Evolutionary conservation across 345 rosid genomes (phyloP).

Genomic region (Anacardium occidentale): DNA sequence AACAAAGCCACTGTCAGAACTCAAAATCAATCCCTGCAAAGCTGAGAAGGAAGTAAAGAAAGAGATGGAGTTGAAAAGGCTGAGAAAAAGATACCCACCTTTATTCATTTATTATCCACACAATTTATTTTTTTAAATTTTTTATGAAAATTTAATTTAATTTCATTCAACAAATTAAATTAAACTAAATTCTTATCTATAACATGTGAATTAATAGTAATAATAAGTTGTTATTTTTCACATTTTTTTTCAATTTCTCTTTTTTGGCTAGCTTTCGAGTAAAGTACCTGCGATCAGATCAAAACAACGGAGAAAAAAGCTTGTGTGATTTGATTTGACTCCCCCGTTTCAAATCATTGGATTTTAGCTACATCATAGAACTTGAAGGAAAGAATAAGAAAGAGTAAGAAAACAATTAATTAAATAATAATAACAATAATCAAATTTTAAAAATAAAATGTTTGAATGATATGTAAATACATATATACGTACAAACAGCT

Average conservation of each 20-base stretch:
- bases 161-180: not conserved
- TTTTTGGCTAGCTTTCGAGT: constrained; percentile 16
- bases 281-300: constrained; percentile 42
- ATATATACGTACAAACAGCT: constrained; percentile 53
- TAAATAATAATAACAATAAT: too few species aligned
- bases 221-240: not conserved
- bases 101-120: constrained; percentile 44
- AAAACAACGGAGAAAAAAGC: constrained; percentile 25
- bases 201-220: too few species aligned
- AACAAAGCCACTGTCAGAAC: too few species aligned
- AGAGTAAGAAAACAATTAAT: not conserved
- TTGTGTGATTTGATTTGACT: constrained; percentile 56
- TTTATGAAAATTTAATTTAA: not conserved
- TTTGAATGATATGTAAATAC: not conserved
- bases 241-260: constrained; percentile 12
- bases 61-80: constrained; percentile 36
- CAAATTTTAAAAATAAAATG: too few species aligned
- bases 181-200: too few species aligned
- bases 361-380: not conserved
- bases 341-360: constrained; percentile 43
- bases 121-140: not conserved
- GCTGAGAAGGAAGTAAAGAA: constrained; percentile 30
- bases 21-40: constrained; percentile 72
- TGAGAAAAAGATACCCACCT: constrained; percentile 50
- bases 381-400: not conserved